Base-by-base conservation (phyloP, 179 eudicot genomes). In the Spergularia azorica region DNA sequence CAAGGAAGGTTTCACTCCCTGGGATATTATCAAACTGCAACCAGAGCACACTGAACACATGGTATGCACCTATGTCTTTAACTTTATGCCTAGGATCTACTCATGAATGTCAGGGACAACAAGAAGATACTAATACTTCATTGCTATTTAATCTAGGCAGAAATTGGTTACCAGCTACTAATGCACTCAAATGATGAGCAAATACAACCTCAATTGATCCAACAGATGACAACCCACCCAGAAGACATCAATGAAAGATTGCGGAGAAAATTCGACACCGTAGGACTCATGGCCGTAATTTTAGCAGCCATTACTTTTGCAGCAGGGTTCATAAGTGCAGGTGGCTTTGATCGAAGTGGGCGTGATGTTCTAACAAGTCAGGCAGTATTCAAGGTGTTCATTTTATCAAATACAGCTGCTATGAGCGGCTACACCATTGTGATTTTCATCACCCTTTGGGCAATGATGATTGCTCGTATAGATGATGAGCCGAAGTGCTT, bases 381-480 rank as follows among this genome's bases (percentile, higher is more conserved):
- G 39, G 26, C 73, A 8, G 76, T 74, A 16, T 84, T 81, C 72
- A 86, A 84, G 73, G 85, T 82, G 70, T 84, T 74, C 59, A 39
- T 84, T 17, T 63, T 86, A 68, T 81, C 89, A 71, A 86, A 86
- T 65, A 58, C 87, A 74, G 63, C 80, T 14, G 86, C 88, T 5
- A 79, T 86, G 82, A 71, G 83, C 26, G 87, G 89, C 52, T 86
- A 84, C 81, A 79, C 84, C 57, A 65, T 84, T 50, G 89, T 86
- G 32, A 54, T 86, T 39, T 71, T 86, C 65, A 76, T 80, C 76
- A 51, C 66, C 26, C 83, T 86, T 18, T 84, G 83, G 82, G 87
- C 80, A 74, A 81, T 79, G 76, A 81, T 73, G 82, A 82, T 81
- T 63, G 72, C 74, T 41, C 87, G 78, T 20, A 55, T 77, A 39